Base-by-base conservation (phyloP, 768 basidiomycete genomes). In the Tulasnella sp. region DNA sequence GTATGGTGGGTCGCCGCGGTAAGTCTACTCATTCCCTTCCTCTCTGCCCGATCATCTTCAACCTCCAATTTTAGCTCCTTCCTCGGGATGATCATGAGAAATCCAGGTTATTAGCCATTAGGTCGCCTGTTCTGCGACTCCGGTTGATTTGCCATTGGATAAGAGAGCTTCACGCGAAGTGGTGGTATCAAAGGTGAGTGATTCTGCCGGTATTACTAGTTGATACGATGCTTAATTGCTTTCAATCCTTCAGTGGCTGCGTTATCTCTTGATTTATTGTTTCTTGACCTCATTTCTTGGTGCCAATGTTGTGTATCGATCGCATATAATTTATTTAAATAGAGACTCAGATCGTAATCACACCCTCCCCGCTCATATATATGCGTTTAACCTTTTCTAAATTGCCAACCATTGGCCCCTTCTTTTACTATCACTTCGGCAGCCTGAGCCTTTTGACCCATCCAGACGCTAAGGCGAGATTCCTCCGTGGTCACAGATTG, bases 61-160 rank as follows among this genome's bases (percentile, higher is more conserved):
- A n/a, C 39, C 39, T 40, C n/a, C 27, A 16, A 20, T 39, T 40
- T 6, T 39, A 49, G 48, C 48, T 41, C 22, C 48, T 49, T 15
- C 48, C 48, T 10, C 37, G 37, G 27, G 20, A 22, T 5, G 34
- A 49, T 39, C 48, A 49, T 16, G 48, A 49, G 10, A 49, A 49
- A 20, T 35, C 37, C 48, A 49, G 41, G 37, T 39, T 49, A 19
- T 25, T 49, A 22, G 22, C 48, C 48, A 41, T 49, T 24, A 34
- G 48, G 15, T 49, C 48, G 15, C 48, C 48, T 25, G 22, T 27
- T n/a, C 48, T 49, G 3, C 32, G 48, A 13, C 48, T 49, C 16
- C 34, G 37, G 48, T 20, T 49, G 3, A 20, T 49, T 6, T 49
- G 48, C 34, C 48, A 49, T 42, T 49, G 48, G 48, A 49, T 40